Percentiles rank a stretch among this genome's conserved stretches.
These are phyloP conservation scores for Leccinum subrobustum DNA, from an alignment of 1,284 basidiomycete species.

Conservation along the genomic window DNA sequence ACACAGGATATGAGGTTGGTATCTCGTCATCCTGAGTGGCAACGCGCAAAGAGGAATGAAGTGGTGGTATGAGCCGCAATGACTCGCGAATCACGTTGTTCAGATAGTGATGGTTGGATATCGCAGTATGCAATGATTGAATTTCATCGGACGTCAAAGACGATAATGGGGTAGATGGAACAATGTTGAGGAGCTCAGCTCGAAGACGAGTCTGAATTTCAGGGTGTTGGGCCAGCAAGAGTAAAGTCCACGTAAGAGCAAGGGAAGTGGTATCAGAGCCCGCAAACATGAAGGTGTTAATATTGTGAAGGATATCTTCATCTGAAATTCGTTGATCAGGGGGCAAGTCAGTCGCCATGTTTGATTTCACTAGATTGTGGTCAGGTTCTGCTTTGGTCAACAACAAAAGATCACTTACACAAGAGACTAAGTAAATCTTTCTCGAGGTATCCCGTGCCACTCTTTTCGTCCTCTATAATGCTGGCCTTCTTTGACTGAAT, in stretches of 20 bases:
- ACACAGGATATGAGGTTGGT: conserved; percentile 67
- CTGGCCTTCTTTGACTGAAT: conserved; percentile 72
- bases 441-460: conserved; percentile 46
- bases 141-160: conserved; percentile 57
- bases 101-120: conserved; percentile 70
- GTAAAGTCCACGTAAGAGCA: conserved; percentile 74
- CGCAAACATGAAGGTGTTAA: conserved; percentile 86
- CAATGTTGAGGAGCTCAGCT: conserved; percentile 51
- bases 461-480: conserved; percentile 54
- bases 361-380: conserved; percentile 64
- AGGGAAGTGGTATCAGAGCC: conserved; percentile 84
- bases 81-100: conserved; percentile 77
- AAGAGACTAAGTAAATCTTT: conserved; percentile 69
- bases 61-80: conserved; percentile 72
- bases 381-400: conserved; percentile 9
- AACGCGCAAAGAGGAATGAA: conserved; percentile 78
- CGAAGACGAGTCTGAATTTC: conserved; percentile 64
- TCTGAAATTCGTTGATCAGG: conserved; percentile 75
- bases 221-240: conserved; percentile 65
- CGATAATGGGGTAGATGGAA: conserved; percentile 37
- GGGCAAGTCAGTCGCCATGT: conserved; percentile 59
- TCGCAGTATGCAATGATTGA: conserved; percentile 50
- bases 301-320: conserved; percentile 75
- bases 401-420: conserved; percentile 40
- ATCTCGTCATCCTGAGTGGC: conserved; percentile 73